Conservation (phyloP, 2,329 filamentous ascomycete species). For the Cladobotryum protrusum region DNA sequence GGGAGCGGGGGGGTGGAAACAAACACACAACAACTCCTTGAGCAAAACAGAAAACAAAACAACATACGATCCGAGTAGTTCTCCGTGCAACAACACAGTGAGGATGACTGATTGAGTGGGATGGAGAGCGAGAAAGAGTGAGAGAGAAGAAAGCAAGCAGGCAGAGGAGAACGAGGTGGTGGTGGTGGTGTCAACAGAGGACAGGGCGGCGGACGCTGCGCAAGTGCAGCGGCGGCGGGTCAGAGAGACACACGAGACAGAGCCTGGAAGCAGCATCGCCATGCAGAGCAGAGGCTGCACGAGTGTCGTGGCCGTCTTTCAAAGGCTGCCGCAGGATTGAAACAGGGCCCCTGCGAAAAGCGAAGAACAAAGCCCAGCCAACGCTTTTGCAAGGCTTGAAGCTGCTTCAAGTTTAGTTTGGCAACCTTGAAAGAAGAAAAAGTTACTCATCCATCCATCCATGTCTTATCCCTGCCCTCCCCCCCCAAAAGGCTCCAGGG, state of each 20-base stretch:
- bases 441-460: not conserved
- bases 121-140: no score
- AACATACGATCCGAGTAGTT: not conserved
- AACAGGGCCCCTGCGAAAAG: no score
- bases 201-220: not conserved
- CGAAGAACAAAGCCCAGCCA: no score
- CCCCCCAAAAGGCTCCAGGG: no score
- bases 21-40: no score
- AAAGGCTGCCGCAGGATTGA: constrained; percentile 22
- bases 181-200: not conserved
- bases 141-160: not conserved
- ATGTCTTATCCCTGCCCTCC: no score
- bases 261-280: no score
- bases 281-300: constrained; percentile 26
- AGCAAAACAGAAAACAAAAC: not conserved
- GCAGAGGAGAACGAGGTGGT: not conserved
- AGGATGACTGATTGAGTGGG: no score
- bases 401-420: no score
- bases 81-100: not conserved
- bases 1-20: not conserved
- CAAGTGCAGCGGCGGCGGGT: not conserved
- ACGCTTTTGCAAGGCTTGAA: no score
- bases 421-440: not conserved
- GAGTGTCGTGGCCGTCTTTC: constrained; percentile 43
- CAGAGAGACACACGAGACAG: no score